Base-by-base conservation (phyloP, 1,284 basidiomycete genomes). In the Puccinia hordei region DNA sequence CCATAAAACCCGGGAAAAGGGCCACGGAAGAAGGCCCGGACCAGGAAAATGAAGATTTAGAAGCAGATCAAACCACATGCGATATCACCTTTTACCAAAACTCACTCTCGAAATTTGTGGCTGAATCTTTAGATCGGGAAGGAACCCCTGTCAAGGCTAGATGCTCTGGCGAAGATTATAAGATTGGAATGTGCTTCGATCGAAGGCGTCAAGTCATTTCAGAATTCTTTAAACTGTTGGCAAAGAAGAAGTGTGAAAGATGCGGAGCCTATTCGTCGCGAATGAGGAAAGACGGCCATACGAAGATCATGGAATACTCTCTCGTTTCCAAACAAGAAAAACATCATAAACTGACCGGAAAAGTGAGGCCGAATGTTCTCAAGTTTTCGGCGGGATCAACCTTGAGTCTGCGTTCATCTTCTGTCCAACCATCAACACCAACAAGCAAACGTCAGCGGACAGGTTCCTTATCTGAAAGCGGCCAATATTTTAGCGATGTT, bases 271-370 rank as follows among this genome's bases (percentile, higher is more conserved):
- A 38, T 30, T 61, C 53, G 27, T 57, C 57, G 44, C 71, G 80
- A 33, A 71, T 94, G 86, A 91, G 95, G 81, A 98, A 95, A 86
- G 97, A 99, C 85, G 94, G 93, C 0, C 89, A 93, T 85, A 93
- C 93, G 81, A 98, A 98, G 87, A 90, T 99, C 82, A 92, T 98
- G 85, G 95, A 98, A 87, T 93, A 93, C 84, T 94, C 95, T 83
- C 89, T 98, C 41, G 88, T 92, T 0, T 80, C 86, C 8, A 96
- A 95, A 86, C 92, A 95, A 85, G 93, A 92, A 86, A 88, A 86
- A 51, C 88, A 89, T 73, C 90, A 92, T 85, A 85, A 86, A 8
- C 86, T 87, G n/a, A 86, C 86, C 73, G 88, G 87, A 91, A 81
- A 89, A 87, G 82, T 89, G 92, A 35, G 92, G 90, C 27, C 89